A percentile compares a stretch with the other conserved stretches of the same genome.
Evolutionary conservation across 306 rosid species (phyloP).

Genomic region (Chamaecrista fasciculata): DNA sequence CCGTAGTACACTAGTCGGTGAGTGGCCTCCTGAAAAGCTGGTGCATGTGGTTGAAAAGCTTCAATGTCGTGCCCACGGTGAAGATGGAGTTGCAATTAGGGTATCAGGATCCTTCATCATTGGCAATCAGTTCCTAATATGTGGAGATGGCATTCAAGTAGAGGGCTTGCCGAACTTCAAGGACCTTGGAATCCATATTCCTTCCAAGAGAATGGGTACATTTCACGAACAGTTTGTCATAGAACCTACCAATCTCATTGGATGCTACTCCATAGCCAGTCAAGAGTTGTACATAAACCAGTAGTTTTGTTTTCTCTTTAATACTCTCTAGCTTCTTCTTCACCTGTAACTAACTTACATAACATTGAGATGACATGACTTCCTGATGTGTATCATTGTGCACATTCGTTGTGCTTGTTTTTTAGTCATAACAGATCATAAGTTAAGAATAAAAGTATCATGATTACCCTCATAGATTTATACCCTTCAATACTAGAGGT

Average conservation of each 20-base stretch:
- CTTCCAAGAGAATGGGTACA: conserved; percentile 81
- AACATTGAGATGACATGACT: background rate
- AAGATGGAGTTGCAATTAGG: conserved; percentile 83
- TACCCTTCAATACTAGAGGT: too few species aligned
- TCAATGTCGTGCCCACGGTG: conserved; percentile 75
- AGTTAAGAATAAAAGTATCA: too few species aligned
- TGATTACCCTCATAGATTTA: too few species aligned
- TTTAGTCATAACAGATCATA: background rate
- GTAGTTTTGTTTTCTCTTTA: conserved; percentile 27
- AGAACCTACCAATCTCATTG: conserved; percentile 72
- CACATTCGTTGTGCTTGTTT: background rate
- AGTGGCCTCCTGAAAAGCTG: conserved; percentile 90
- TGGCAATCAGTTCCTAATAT: conserved; percentile 91
- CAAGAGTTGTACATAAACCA: conserved; percentile 84
- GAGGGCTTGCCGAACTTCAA: conserved; percentile 87
- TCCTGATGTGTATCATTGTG: conserved; percentile 6
- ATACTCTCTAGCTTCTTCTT: conserved; percentile 5
- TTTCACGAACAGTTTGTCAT: conserved; percentile 82
- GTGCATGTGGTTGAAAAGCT: conserved; percentile 92
- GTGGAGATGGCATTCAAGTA: conserved; percentile 94
- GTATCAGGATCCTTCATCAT: conserved; percentile 83
- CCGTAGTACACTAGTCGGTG: conserved; percentile 73
- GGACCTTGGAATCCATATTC: conserved; percentile 74
- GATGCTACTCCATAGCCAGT: conserved; percentile 66
- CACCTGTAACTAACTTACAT: background rate